Conservation (phyloP, 2,329 filamentous ascomycete genomes). For the Colletotrichum sp. region DNA sequence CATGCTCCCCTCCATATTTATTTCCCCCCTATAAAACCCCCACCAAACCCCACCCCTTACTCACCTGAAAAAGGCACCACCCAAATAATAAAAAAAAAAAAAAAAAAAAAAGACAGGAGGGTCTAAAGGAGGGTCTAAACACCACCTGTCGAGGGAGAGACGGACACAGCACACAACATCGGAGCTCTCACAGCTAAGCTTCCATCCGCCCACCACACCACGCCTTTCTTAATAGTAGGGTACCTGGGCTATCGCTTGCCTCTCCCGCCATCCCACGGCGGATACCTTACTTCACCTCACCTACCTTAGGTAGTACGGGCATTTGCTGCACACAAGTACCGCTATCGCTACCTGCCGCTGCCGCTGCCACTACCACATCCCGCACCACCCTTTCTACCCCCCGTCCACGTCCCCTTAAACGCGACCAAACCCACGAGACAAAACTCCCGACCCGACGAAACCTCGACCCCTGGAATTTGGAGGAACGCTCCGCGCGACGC, state of each 20-base stretch:
- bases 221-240: background rate
- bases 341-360: background rate
- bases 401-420: background rate
- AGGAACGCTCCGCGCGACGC: background rate
- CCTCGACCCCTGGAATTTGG: background rate
- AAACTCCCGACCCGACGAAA: background rate
- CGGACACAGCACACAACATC: background rate
- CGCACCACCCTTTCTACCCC: background rate
- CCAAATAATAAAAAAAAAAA: too few relatives aligned
- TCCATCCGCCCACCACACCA: background rate
- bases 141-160: background rate
- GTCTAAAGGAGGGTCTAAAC: background rate
- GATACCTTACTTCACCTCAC: background rate
- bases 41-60: too few relatives aligned
- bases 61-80: too few relatives aligned
- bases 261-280: background rate
- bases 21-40: too few relatives aligned
- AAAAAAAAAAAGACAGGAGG: background rate
- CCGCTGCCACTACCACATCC: background rate
- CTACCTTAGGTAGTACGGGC: background rate
- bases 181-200: background rate
- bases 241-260: background rate
- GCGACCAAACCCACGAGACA: constrained; percentile 9
- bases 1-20: too few relatives aligned
- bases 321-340: background rate